Evolutionary conservation across 2,329 filamentous ascomycete species (phyloP).

Genomic region (Aspergillus neoniger): DNA sequence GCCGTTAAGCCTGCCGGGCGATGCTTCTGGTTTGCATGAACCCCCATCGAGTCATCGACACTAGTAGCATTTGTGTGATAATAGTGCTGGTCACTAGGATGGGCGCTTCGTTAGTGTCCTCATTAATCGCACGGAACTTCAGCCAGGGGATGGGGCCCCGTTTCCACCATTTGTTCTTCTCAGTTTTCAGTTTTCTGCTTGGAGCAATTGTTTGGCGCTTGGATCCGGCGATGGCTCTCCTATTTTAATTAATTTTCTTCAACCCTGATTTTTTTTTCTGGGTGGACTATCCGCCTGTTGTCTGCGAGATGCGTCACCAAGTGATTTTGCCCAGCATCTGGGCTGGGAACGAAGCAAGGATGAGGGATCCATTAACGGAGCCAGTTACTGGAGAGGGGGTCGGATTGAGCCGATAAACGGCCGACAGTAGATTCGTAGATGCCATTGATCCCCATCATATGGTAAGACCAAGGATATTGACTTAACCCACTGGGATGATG

Average conservation of each 20-base stretch:
- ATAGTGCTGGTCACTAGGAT: slow-evolving; percentile 7
- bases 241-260: background rate
- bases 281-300: background rate
- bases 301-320: background rate
- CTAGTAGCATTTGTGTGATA: slow-evolving; percentile 17
- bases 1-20: background rate
- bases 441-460: background rate
- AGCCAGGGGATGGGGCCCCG: background rate
- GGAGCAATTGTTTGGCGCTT: background rate
- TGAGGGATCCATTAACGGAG: slow-evolving; percentile 2
- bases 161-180: background rate
- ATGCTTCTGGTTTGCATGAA: slow-evolving; percentile 4
- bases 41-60: slow-evolving; percentile 13
- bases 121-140: background rate
- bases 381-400: background rate
- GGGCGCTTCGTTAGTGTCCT: slow-evolving; percentile 4
- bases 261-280: background rate
- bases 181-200: slow-evolving; percentile 8
- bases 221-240: background rate
- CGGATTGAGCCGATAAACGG: background rate
- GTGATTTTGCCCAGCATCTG: slow-evolving; percentile 2
- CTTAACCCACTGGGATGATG: too few relatives aligned
- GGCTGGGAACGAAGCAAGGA: slow-evolving; percentile 18
- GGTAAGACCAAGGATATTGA: too few relatives aligned
- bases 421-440: background rate